Base-by-base conservation (phyloP, 345 rosid species). In the Raphanus raphanistrum region DNA sequence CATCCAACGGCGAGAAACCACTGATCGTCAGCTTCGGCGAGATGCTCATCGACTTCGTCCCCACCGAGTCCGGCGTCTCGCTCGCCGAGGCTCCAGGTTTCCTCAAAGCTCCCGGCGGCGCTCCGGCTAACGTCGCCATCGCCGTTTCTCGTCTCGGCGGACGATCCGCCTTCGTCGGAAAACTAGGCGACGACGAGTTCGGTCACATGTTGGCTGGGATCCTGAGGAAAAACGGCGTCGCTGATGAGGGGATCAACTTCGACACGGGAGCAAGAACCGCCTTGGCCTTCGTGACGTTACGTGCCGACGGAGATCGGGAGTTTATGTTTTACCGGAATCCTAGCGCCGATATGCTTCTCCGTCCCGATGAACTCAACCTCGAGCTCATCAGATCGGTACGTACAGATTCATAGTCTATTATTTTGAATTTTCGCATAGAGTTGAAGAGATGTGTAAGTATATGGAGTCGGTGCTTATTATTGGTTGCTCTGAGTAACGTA, bases 271-370 rank as follows among this genome's bases (percentile, higher is more conserved):
- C 97, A 12, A 88, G 91, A 83, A 89, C 94, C 4, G 92, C 90
- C 4, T 63, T 89, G 38, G 89, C 94, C 5, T 89, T 89, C 78
- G 89, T 88, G 0, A 89, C 92, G 15, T 85, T 87, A 6, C 75
- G 82, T 55, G 84, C 79, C 10, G 89, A 87, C 33, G 94, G 94
- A 21, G 92, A 88, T 75, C 85, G 91, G 0, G 88, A 87, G 72
- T 91, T 89, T 83, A 81, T 91, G 87, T 89, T 88, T 66, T 88
- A 80, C 73, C 83, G 90, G 31, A 86, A 89, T 76, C 92, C 94
- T 6, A 89, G 92, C 76, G 94, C 94, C 26, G 90, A 88, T 76
- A 89, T 91, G 91, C 88, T 89, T 35, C 88, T 89, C 75, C 76
- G 60, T 2, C 84, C 87, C 61, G 85, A 88, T 26, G 92, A 87